These are phyloP conservation scores for Colletotrichum eremochloae DNA, from an alignment of 2,329 filamentous ascomycete species.

Conservation along the genomic window DNA sequence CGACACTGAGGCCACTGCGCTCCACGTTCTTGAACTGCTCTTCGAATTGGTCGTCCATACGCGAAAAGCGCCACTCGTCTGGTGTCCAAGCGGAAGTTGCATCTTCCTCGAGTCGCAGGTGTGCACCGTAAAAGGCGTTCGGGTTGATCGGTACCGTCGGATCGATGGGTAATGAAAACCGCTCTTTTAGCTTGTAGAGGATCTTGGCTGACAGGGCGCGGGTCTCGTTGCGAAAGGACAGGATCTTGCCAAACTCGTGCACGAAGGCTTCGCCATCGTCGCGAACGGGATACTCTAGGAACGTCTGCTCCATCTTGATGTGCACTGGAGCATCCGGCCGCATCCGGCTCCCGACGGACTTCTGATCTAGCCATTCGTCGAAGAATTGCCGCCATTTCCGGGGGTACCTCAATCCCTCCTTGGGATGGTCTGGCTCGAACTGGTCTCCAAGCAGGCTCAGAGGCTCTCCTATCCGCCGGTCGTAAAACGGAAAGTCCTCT, in stretches of 20 bases:
- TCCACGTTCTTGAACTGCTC: conserved; percentile 47
- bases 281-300: conserved; percentile 54
- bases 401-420: conserved; percentile 44
- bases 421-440: conserved; percentile 50
- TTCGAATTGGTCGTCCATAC: conserved; percentile 50
- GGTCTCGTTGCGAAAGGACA: conserved; percentile 51
- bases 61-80: conserved; percentile 49
- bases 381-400: conserved; percentile 48
- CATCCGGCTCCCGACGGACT: conserved; percentile 32
- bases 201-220: conserved; percentile 48
- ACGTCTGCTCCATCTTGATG: conserved; percentile 50
- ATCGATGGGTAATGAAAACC: conserved; percentile 46
- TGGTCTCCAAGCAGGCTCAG: conserved; percentile 48
- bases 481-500: conserved; percentile 49
- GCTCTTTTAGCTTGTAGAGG: conserved; percentile 44
- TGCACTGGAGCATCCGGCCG: conserved; percentile 45
- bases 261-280: conserved; percentile 52
- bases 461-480: conserved; percentile 38
- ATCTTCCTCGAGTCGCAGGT: conserved; percentile 50
- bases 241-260: conserved; percentile 51
- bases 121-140: conserved; percentile 49
- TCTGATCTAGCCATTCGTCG: conserved; percentile 47
- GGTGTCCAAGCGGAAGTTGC: conserved; percentile 50
- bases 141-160: conserved; percentile 45
- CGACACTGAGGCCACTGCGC: conserved; percentile 45